Base-by-base conservation (phyloP, 345 rosid genomes). In the Lumnitzera littorea region DNA sequence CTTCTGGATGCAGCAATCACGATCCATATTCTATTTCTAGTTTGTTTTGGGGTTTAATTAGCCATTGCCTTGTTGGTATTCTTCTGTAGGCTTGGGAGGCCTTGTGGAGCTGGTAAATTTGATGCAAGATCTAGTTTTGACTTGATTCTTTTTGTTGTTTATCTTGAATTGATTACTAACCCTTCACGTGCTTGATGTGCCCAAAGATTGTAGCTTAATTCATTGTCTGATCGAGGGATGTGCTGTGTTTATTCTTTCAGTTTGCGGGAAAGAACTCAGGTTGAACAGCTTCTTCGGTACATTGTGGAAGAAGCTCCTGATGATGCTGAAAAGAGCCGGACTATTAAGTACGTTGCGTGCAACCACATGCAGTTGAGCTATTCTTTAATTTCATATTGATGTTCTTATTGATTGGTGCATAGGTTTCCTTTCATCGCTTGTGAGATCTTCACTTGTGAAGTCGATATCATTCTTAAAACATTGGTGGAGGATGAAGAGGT, bases 401-500 rank as follows among this genome's bases (percentile, higher is more conserved):
- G 12, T 54, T 24, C 46, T 56, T 51, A 46, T n/a, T 48, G 56
- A 43, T 27, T n/a, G 20, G 20, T 48, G 48, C 49, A 56, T 58
- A 91, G 98, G 91, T 79, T 86, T 75, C 98, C 98, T 57, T 91
- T 91, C 69, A 75, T 91, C 62, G 89, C 98, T 20, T 86, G 95
- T 68, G 98, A 91, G 79, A 85, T 91, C 46, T 88, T 91, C 75
- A 91, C 95, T 13, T 88, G 96, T 77, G 95, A 88, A 76, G 88
- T 91, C 69, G 98, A 91, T 69, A 82, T 86, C 72, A 88, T 91
- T 67, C 82, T 91, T 53, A 91, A 81, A 74, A 83, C 96, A n/a
- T 71, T 91, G 68, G 95, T 86, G 7, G 98, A 91, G 68, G 95
- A 91, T 63, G 96, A 83, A 66, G 91, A 88, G 87, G 98, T 86